Evolutionary conservation across 768 basidiomycete genomes (phyloP).

Genomic region (Lactarius quietus): DNA sequence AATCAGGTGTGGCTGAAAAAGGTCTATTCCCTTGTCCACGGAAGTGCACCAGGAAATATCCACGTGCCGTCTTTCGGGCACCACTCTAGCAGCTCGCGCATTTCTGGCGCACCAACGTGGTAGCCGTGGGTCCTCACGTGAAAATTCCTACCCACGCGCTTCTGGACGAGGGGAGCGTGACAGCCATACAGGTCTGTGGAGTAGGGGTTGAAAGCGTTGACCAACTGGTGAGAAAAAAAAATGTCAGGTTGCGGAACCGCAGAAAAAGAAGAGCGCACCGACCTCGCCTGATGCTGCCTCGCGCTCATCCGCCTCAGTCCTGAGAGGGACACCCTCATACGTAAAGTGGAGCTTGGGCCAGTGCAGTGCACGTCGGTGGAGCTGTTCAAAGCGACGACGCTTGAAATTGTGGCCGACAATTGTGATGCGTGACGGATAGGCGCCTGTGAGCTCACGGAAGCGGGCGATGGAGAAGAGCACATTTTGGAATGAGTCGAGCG

Average conservation of each 20-base stretch:
- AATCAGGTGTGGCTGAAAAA: neutral
- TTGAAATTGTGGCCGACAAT: slow-evolving; percentile 94
- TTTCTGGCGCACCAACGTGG: slow-evolving; percentile 70
- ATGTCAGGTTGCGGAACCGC: slow-evolving; percentile 20
- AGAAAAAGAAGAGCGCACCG: neutral
- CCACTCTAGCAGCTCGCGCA: slow-evolving; percentile 72
- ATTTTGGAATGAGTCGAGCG: slow-evolving; percentile 91
- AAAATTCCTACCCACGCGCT: slow-evolving; percentile 66
- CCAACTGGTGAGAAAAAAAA: slow-evolving; percentile 40
- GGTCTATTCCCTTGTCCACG: slow-evolving; percentile 43
- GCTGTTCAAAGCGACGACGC: slow-evolving; percentile 67
- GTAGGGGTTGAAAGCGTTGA: slow-evolving; percentile 84
- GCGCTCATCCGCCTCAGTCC: slow-evolving; percentile 39
- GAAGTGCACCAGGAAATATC: slow-evolving; percentile 53
- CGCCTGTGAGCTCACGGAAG: slow-evolving; percentile 78
- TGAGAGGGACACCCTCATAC: slow-evolving; percentile 79
- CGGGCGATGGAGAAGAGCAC: slow-evolving; percentile 85
- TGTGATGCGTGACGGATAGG: slow-evolving; percentile 75
- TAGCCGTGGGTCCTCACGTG: slow-evolving; percentile 76
- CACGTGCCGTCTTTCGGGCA: slow-evolving; percentile 54
- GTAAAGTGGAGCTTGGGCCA: slow-evolving; percentile 65
- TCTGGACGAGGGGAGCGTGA: slow-evolving; percentile 65
- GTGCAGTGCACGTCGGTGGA: slow-evolving; percentile 79
- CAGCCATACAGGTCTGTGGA: slow-evolving; percentile 80
- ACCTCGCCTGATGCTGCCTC: slow-evolving; percentile 75